phyloP scores from a whole-genome alignment of 371 early-diverging fungal genomes.

The Sporodiniella umbellata region DNA sequence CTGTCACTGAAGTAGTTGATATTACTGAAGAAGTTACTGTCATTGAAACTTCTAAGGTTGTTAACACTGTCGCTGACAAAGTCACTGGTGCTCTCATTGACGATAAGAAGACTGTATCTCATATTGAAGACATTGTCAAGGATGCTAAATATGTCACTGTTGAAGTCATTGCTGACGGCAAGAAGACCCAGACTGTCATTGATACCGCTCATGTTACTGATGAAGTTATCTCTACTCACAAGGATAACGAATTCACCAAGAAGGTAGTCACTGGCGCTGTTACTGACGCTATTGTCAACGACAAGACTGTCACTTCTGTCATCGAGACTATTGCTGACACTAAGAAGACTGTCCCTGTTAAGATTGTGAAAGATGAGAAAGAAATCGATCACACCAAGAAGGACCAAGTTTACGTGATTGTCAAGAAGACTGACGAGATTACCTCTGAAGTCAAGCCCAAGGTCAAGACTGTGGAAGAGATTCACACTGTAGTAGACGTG shows the following conservation, averaged over 20 bases:
- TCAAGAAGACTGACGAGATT: neutral
- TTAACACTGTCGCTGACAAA: neutral
- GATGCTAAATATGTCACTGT: neutral
- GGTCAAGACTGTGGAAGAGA: too few relatives aligned
- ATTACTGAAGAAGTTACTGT: neutral
- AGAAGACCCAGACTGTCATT: neutral
- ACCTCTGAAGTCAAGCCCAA: conserved; percentile 1
- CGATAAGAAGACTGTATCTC: neutral
- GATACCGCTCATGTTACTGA: neutral
- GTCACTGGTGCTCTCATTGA: neutral
- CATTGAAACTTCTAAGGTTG: too few relatives aligned
- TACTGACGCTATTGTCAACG: neutral
- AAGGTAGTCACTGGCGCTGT: neutral
- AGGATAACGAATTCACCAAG: neutral
- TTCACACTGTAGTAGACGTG: neutral
- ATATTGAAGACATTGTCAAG: neutral
- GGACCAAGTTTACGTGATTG: neutral
- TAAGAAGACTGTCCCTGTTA: neutral
- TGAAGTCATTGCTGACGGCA: neutral
- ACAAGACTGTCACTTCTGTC: neutral
- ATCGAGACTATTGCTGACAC: neutral
- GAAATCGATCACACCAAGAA: neutral
- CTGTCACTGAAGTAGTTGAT: neutral
- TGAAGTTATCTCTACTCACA: neutral
- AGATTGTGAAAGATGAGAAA: neutral